Conservation (phyloP, 805 yeast genomes). For the Ogataea corticis region DNA sequence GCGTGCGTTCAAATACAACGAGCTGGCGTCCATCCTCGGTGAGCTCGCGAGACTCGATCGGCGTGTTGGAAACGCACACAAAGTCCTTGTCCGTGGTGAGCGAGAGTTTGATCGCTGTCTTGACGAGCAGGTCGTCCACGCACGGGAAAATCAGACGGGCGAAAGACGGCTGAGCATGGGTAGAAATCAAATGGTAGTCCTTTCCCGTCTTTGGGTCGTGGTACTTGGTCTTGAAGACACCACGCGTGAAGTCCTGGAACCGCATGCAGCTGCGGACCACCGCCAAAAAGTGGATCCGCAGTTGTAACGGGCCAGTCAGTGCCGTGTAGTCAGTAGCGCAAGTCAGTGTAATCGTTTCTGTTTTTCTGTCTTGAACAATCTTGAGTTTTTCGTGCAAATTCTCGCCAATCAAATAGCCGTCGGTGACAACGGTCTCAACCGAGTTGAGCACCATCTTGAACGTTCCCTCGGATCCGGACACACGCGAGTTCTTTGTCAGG, state of each 20-base stretch:
- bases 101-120: slow-evolving; percentile 50
- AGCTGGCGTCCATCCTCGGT: slow-evolving; percentile 28
- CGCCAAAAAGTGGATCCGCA: slow-evolving; percentile 48
- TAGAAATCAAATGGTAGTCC: slow-evolving; percentile 56
- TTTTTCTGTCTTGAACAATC: slow-evolving; percentile 38
- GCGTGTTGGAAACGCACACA: slow-evolving; percentile 53
- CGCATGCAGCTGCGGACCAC: slow-evolving; percentile 51
- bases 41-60: slow-evolving; percentile 29
- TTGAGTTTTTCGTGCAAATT: slow-evolving; percentile 17
- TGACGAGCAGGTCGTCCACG: slow-evolving; percentile 61
- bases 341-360: slow-evolving; percentile 36
- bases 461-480: not conserved
- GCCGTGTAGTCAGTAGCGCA: slow-evolving; percentile 24
- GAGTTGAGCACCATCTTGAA: slow-evolving; percentile 41
- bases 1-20: slow-evolving; percentile 52
- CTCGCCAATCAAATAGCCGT: slow-evolving; percentile 27
- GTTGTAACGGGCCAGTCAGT: slow-evolving; percentile 17
- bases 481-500: slow-evolving; percentile 28
- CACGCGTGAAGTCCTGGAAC: slow-evolving; percentile 56
- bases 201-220: slow-evolving; percentile 51
- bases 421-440: slow-evolving; percentile 41
- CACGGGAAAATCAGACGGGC: slow-evolving; percentile 68
- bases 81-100: slow-evolving; percentile 47
- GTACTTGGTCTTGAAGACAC: slow-evolving; percentile 69
- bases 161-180: slow-evolving; percentile 71